Base-by-base conservation (phyloP, 176 grass and related monocot species). In the Carex littledalei region DNA sequence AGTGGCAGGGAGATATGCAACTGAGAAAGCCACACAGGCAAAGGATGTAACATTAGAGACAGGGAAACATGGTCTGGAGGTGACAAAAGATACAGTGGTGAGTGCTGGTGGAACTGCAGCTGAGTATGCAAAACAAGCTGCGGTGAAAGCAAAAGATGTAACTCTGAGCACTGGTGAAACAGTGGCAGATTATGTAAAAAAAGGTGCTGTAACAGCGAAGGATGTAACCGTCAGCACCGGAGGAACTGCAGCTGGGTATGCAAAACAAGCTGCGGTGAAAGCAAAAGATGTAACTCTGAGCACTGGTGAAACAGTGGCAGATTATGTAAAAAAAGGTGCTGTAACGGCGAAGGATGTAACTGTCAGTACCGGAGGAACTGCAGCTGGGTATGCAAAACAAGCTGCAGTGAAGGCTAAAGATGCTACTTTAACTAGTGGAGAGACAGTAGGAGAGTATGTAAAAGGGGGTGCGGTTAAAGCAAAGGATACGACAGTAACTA, bases 351-450 rank as follows among this genome's bases (percentile, higher is more conserved):
- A 84, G 81, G 94, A 92, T 2, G 34, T 43, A 15, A 89, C 92
- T 20, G 63, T 87, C 75, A 80, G 50, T 24, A 70, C 94, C 0
- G 90, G 83, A 0, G 49, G 58, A 83, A 90, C 65, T 0, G 79
- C 89, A 15, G 92, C 81, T 1, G 90, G 59, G 47, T 91, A 91
- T 67, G 84, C 92, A 14, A 84, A 91, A 80, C 39, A 84, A 62
- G 90, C 89, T 18, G 92, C 87, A 29, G 87, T 57, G n/a, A 93
- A 91, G 53, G 85, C 90, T 26, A 97, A 92, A 77, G 92, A 94
- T 26, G 80, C 13, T 37, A 86, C 90, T 45, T 8, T 88, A 3
- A 53, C 67, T 0, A 83, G 87, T 0, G 91, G 87, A 60, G 84
- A 60, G 54, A 86, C 82, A 16, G 88, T 87, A 54, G 64, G 49